These are phyloP conservation scores for Lentinus tigrinus DNA, from an alignment of 768 basidiomycete species.

Conservation along the genomic window DNA sequence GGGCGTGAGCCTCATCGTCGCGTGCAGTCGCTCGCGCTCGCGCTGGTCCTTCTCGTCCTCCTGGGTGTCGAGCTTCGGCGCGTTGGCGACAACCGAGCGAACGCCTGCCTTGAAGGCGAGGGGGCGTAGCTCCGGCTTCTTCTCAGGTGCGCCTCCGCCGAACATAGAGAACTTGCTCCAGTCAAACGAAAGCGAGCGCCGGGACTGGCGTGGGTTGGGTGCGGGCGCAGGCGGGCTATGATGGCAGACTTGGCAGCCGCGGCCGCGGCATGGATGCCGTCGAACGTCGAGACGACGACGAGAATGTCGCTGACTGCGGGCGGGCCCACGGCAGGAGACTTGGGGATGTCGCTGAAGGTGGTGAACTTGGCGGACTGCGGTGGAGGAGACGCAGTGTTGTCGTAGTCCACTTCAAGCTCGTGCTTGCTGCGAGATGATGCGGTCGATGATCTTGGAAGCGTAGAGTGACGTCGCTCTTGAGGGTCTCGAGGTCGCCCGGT, in stretches of 20 bases:
- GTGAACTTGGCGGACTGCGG: conserved; percentile 39
- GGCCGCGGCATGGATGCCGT: conserved; percentile 20
- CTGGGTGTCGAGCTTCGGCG: conserved; percentile 77
- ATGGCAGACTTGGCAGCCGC: conserved; percentile 20
- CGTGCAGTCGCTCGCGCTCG: conserved; percentile 84
- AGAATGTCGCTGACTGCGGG: conserved; percentile 61
- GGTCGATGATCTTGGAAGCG: conserved; percentile 96
- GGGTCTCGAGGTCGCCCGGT: conserved; percentile 64
- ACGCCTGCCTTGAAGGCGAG: conserved; percentile 71
- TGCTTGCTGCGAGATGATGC: conserved; percentile 96
- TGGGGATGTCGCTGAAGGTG: conserved; percentile 23
- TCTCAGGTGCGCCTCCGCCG: conserved; percentile 48
- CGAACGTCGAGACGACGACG: conserved; percentile 34
- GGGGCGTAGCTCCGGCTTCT: conserved; percentile 67
- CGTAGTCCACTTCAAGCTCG: conserved; percentile 91
- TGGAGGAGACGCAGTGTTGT: conserved; percentile 48
- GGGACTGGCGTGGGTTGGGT: conserved; percentile 39
- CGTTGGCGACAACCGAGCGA: conserved; percentile 53
- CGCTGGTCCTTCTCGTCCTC: conserved; percentile 92
- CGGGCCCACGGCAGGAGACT: conserved; percentile 43
- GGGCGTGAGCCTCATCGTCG: conserved; percentile 94
- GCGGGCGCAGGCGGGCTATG: conserved; percentile 21
- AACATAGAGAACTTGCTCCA: conserved; percentile 81
- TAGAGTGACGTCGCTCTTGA: conserved; percentile 90
- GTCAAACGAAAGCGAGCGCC: conserved; percentile 81